Evolutionary conservation across 306 rosid genomes (phyloP).

Genomic region (Sphenostylis stenocarpa): DNA sequence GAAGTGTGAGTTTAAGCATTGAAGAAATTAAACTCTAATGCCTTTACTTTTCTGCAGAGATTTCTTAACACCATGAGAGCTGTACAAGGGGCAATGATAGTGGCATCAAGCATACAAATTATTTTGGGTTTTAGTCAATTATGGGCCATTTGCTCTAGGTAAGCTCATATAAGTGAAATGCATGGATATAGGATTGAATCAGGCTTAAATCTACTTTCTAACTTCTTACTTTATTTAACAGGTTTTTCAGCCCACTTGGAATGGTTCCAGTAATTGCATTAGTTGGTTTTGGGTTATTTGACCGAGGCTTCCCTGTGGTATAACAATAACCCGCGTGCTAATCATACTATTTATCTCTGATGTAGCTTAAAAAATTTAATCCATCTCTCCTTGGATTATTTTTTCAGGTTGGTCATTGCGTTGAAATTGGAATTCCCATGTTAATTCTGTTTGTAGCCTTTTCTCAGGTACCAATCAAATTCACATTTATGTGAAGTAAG

Average conservation of each 20-base stretch:
- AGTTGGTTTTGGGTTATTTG: conserved; percentile 92
- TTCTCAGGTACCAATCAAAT: conserved; percentile 69
- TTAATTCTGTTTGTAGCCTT: conserved; percentile 70
- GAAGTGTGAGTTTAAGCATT: background rate
- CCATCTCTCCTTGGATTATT: background rate
- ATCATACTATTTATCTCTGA: background rate
- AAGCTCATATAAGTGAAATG: conserved; percentile 19
- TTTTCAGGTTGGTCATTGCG: conserved; percentile 89
- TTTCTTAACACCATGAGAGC: conserved; percentile 91
- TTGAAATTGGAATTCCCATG: conserved; percentile 97
- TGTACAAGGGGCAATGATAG: conserved; percentile 90
- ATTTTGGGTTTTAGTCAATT: conserved; percentile 92
- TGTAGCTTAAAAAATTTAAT: background rate
- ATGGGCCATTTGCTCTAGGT: conserved; percentile 99
- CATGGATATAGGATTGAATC: background rate
- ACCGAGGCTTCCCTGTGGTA: conserved; percentile 99
- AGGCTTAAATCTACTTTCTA: background rate
- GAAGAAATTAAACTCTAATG: conserved; percentile 11
- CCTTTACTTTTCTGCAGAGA: conserved; percentile 54
- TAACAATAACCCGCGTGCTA: background rate
- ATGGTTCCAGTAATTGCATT: conserved; percentile 98
- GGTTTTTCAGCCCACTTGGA: conserved; percentile 99
- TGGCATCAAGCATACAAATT: conserved; percentile 91
- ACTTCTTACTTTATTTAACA: conserved; percentile 28
- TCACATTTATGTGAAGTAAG: conserved; percentile 15